Conservation (phyloP, 495 filamentous ascomycete species). For the Aspergillus baeticus region DNA sequence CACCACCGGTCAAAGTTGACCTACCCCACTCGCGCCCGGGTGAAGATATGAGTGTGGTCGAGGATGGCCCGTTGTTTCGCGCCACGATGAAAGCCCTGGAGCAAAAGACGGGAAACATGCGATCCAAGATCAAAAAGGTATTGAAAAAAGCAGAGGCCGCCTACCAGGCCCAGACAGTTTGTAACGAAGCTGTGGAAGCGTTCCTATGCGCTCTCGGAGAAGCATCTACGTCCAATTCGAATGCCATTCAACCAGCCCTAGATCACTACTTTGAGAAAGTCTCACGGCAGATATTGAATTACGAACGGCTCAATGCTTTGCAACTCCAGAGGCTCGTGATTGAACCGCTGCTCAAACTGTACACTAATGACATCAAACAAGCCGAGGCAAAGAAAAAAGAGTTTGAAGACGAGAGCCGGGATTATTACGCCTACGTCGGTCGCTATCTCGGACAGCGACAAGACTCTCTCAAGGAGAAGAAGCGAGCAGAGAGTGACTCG, state of each 20-base stretch:
- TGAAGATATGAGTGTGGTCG: constrained; percentile 81
- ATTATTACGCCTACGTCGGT: constrained; percentile 93
- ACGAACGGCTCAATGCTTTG: constrained; percentile 77
- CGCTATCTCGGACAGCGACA: constrained; percentile 93
- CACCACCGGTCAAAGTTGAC: constrained; percentile 77
- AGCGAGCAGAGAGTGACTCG: constrained; percentile 85
- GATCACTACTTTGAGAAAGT: constrained; percentile 99
- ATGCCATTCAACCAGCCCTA: constrained; percentile 90
- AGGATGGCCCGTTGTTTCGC: constrained; percentile 94
- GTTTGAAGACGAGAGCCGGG: constrained; percentile 96
- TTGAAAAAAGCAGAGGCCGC: constrained; percentile 87
- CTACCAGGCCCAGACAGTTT: constrained; percentile 71
- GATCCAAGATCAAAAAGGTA: constrained; percentile 90
- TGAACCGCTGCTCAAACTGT: constrained; percentile 87
- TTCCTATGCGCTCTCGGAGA: constrained; percentile 90
- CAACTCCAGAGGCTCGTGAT: constrained; percentile 93
- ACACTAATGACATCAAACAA: constrained; percentile 95
- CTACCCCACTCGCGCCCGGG: constrained; percentile 80
- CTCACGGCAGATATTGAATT: constrained; percentile 81
- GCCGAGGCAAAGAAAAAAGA: constrained; percentile 96
- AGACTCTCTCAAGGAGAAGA: constrained; percentile 96
- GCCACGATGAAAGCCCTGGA: constrained; percentile 96
- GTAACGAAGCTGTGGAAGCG: constrained; percentile 77
- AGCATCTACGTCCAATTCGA: constrained; percentile 85
- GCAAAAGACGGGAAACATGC: constrained; percentile 95